Conservation (phyloP, 169 alveolate species). For the Plasmodium blacklocki region DNA sequence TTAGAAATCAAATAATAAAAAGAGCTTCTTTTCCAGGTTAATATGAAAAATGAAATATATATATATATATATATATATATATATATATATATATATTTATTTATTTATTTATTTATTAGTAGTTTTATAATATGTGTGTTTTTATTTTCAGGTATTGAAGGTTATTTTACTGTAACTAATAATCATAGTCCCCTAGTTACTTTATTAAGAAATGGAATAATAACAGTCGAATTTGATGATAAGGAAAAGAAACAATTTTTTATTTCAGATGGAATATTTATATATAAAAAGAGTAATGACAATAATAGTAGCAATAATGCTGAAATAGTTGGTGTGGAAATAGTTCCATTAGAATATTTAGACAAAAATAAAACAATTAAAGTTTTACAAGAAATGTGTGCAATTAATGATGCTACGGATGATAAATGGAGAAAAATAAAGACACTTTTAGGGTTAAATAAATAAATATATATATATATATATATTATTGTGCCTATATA, state of each 20-base stretch:
- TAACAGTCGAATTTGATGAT: conserved; percentile 74
- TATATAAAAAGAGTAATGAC: conserved; percentile 74
- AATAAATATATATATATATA: background rate
- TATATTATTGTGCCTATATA: background rate
- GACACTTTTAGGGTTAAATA: conserved; percentile 60
- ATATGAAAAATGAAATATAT: conserved; percentile 1
- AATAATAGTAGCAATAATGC: conserved; percentile 64
- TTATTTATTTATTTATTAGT: background rate
- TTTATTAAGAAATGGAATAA: conserved; percentile 73
- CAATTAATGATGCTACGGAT: conserved; percentile 76
- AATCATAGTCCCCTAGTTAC: conserved; percentile 72
- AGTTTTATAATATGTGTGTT: background rate
- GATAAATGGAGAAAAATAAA: conserved; percentile 74
- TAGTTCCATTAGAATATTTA: conserved; percentile 68
- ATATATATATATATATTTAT: conserved; percentile 9
- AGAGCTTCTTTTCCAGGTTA: conserved; percentile 76
- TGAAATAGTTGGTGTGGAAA: conserved; percentile 73
- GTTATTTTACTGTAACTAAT: conserved; percentile 71
- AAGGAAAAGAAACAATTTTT: conserved; percentile 71
- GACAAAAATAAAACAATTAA: conserved; percentile 73
- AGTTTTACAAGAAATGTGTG: conserved; percentile 73
- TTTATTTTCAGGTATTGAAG: conserved; percentile 67
- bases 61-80: background rate
- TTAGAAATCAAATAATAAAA: conserved; percentile 61
- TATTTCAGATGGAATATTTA: conserved; percentile 76